Evolutionary conservation across 2,329 filamentous ascomycete species (phyloP).

Genomic region (Pseudocercospora macadamiae): DNA sequence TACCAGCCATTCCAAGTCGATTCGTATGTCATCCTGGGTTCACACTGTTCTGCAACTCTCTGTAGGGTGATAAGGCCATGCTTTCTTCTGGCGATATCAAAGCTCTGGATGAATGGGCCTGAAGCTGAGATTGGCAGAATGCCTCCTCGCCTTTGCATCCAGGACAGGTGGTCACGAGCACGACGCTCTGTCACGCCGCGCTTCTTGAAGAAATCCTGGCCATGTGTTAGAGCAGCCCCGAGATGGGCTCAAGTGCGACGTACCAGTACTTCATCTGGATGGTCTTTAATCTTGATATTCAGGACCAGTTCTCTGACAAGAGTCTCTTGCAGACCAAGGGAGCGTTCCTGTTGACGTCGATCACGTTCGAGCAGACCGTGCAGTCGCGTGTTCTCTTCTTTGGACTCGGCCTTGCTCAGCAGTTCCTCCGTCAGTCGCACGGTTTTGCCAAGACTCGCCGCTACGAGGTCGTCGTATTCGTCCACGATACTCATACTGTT

Average conservation of each 20-base stretch:
- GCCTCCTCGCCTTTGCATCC: background rate
- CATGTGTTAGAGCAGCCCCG: background rate
- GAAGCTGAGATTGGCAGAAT: background rate
- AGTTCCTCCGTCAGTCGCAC: background rate
- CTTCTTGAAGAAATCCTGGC: background rate
- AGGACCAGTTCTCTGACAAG: background rate
- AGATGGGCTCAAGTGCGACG: background rate
- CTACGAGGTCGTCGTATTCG: background rate
- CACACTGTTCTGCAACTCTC: background rate
- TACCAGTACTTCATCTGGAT: background rate
- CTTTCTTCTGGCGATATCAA: background rate
- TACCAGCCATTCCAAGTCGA: background rate
- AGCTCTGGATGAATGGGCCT: background rate
- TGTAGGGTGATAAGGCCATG: background rate
- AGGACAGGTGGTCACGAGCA: background rate
- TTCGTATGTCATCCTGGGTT: background rate
- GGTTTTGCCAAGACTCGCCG: background rate
- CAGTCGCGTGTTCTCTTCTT: background rate
- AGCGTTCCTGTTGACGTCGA: background rate
- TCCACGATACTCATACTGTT: background rate
- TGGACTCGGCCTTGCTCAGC: background rate
- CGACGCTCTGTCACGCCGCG: background rate
- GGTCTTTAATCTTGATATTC: background rate
- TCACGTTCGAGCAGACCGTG: background rate
- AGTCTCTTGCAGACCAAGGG: background rate